Evolutionary conservation across 257 asterid genomes (phyloP).

Genomic region (Penstemon newberryi): DNA sequence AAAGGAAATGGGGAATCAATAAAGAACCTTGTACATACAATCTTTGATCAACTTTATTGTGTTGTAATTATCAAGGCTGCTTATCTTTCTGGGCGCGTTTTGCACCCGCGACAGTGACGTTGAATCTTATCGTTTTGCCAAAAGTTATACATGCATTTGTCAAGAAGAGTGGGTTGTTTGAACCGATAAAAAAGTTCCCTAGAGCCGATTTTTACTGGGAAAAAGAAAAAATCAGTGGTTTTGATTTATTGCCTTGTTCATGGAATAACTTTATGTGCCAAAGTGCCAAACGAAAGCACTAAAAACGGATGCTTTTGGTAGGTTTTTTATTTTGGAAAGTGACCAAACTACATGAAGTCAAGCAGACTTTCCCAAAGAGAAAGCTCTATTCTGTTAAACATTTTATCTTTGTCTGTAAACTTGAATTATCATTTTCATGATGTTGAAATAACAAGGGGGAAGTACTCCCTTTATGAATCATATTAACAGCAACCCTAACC

Average conservation of each 20-base stretch:
- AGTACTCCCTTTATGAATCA: background rate
- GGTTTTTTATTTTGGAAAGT: constrained; percentile 32
- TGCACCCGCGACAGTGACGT: constrained; percentile 13
- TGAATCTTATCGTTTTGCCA: constrained; percentile 20
- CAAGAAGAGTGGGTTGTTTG: constrained; percentile 18
- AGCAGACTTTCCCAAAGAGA: constrained; percentile 29
- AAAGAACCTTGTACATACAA: constrained; percentile 19
- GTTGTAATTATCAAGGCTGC: constrained; percentile 26
- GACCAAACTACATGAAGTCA: constrained; percentile 43
- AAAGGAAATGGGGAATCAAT: background rate
- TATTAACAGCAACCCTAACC: constrained; percentile 11
- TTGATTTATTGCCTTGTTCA: constrained; percentile 23
- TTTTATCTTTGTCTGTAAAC: constrained; percentile 7
- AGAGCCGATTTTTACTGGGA: constrained; percentile 1
- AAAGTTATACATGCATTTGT: constrained; percentile 1
- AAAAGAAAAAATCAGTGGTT: constrained; percentile 13
- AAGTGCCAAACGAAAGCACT: constrained; percentile 40
- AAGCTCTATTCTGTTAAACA: constrained; percentile 12
- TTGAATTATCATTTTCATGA: constrained; percentile 9
- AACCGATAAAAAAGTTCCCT: constrained; percentile 17
- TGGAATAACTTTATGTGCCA: constrained; percentile 43
- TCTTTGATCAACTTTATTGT: constrained; percentile 28
- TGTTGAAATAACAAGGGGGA: constrained; percentile 20
- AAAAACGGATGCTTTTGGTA: constrained; percentile 21
- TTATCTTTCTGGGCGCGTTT: constrained; percentile 22